Evolutionary conservation across 2,329 filamentous ascomycete genomes (phyloP).

Genomic region (Phoma sp.): DNA sequence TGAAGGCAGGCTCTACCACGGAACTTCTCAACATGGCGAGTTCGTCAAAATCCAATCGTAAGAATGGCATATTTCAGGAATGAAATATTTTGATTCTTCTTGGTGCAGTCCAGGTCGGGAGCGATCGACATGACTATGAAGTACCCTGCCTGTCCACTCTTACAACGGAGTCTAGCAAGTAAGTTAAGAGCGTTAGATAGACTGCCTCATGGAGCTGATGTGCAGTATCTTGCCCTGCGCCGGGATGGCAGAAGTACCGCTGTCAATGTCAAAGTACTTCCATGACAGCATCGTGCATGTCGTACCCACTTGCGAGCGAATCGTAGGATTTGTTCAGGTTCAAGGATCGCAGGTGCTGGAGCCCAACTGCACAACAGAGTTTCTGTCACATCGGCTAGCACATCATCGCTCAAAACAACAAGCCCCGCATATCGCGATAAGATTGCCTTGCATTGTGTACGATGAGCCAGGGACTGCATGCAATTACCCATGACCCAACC

Average conservation of each 20-base stretch:
- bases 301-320: neutral
- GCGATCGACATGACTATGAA: too few species aligned
- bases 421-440: neutral
- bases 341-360: neutral
- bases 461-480: neutral
- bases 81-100: too few species aligned
- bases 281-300: conserved; percentile 13
- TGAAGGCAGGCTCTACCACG: too few species aligned
- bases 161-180: too few species aligned
- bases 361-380: neutral
- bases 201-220: too few species aligned
- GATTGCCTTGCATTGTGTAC: neutral
- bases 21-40: too few species aligned
- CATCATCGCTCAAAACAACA: neutral
- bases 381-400: neutral
- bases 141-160: too few species aligned
- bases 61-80: too few species aligned
- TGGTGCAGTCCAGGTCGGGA: too few species aligned
- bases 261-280: neutral
- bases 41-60: too few species aligned
- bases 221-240: conserved; percentile 1
- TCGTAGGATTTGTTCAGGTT: neutral
- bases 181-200: too few species aligned
- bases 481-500: neutral
- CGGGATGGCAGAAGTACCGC: neutral